Base-by-base conservation (phyloP, 176 grass and related monocot species). In the Urochloa ruziziensis region DNA sequence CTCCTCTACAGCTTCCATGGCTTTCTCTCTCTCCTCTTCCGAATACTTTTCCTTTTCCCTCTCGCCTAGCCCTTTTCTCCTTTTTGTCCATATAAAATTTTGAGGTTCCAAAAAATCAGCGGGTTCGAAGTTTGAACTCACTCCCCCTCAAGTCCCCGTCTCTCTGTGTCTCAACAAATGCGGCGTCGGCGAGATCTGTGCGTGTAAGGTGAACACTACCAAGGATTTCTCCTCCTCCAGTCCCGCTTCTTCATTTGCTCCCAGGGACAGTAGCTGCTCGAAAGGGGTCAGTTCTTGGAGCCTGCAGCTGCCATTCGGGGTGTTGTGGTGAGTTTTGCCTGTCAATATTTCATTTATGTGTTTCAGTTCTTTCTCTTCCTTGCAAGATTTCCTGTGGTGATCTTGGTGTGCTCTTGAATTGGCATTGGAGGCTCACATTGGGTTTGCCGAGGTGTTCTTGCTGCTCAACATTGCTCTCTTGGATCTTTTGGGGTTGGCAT, bases 41-140 rank as follows among this genome's bases (percentile, higher is more conserved):
- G 16, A 51, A 52, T 9, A 46, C 25, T 37, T 59, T 59, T 59
- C 23, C 35, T 66, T 40, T 40, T 27, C 6, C 32, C 17, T 58
- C 49, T 65, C 2, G 24, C 18, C 34, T 63, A 32, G 4, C 59
- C 28, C 7, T n/a, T 58, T 19, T 21, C 12, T 34, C 35, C 48
- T 18, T 37, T 37, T 14, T 47, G 14, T 7, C 32, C 37, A 23
- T 61, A 74, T 74, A 81, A 81, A 48, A 36, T 23, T 74, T 37
- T n/a, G 59, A 42, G 36, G 21, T 36, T 59, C 49, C 49, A 44
- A 66, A 35, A 68, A 34, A 2, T 3, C 69, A 40, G 36, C 78
- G 53, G 51, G 68, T 73, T 74, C n/a, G 9, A 83, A 84, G 47
- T 84, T 76, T 77, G 79, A 87, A 69, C n/a, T 87, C 51, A 3